A percentile compares a stretch with the other conserved stretches of the same genome.
These are phyloP conservation scores for Zygosaccharomyces gambellarensis DNA, from an alignment of 805 yeast species.

Conservation along the genomic window DNA sequence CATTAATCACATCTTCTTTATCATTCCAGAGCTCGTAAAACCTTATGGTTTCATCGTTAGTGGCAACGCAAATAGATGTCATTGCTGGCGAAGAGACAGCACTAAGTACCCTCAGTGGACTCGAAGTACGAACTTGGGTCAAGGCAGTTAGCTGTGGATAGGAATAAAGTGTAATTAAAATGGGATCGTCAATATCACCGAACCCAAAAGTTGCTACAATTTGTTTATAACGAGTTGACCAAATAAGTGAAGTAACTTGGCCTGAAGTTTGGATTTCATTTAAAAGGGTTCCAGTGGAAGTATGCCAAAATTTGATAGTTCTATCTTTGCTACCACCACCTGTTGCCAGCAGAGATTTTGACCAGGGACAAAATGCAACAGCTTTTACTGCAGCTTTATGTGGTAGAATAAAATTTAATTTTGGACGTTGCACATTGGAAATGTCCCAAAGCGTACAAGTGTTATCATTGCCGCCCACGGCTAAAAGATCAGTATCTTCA, in stretches of 20 bases:
- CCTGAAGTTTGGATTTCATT: slow-evolving; percentile 53
- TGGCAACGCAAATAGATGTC: slow-evolving; percentile 61
- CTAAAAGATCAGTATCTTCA: slow-evolving; percentile 49
- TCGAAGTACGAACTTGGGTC: slow-evolving; percentile 45
- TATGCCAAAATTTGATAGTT: slow-evolving; percentile 82
- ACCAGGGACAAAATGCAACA: slow-evolving; percentile 88
- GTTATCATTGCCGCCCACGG: slow-evolving; percentile 84
- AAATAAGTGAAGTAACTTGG: slow-evolving; percentile 73
- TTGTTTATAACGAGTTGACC: slow-evolving; percentile 65
- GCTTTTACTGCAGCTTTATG: slow-evolving; percentile 91
- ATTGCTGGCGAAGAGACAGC: slow-evolving; percentile 64
- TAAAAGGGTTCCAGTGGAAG: slow-evolving; percentile 68
- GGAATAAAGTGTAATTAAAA: slow-evolving; percentile 54
- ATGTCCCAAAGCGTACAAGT: slow-evolving; percentile 75
- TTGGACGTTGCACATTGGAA: slow-evolving; percentile 38
- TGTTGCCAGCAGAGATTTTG: slow-evolving; percentile 70
- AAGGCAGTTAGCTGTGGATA: slow-evolving; percentile 59
- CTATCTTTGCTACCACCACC: slow-evolving; percentile 89
- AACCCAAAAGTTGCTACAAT: slow-evolving; percentile 80
- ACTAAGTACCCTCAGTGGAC: slow-evolving; percentile 56
- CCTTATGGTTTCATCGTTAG: slow-evolving; percentile 73
- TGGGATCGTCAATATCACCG: slow-evolving; percentile 48
- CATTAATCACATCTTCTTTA: slow-evolving; percentile 33
- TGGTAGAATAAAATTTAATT: slow-evolving; percentile 44
- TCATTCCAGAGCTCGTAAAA: slow-evolving; percentile 69